Evolutionary conservation across 768 basidiomycete genomes (phyloP).

Genomic region (Dentipellis sp.): DNA sequence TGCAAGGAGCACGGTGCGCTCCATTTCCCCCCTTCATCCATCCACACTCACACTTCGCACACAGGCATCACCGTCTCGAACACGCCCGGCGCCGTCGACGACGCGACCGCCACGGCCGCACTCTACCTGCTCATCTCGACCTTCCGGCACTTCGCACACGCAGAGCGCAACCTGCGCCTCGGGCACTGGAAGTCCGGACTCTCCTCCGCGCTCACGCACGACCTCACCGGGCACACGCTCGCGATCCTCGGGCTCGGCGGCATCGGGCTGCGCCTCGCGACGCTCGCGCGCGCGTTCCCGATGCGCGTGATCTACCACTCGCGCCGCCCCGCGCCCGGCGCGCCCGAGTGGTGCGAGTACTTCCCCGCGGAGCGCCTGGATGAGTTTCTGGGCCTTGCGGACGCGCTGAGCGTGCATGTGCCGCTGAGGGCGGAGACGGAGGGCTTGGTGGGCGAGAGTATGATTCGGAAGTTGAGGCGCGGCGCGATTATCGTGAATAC

Average conservation of each 20-base stretch:
- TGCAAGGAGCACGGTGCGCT: conserved; percentile 58
- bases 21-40: no score
- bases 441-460: conserved; percentile 62
- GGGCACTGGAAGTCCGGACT: conserved; percentile 54
- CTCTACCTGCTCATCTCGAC: conserved; percentile 76
- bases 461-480: conserved; percentile 70
- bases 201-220: conserved; percentile 41
- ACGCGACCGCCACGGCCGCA: conserved; percentile 85
- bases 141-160: conserved; percentile 60
- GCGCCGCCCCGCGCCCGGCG: conserved; percentile 44
- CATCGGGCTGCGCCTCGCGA: conserved; percentile 62
- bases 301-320: conserved; percentile 87
- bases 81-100: conserved; percentile 85
- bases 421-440: conserved; percentile 71
- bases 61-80: conserved; percentile 76
- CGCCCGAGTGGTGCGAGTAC: conserved; percentile 73
- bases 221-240: conserved; percentile 59
- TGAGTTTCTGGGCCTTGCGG: conserved; percentile 58
- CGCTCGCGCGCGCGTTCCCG: conserved; percentile 70
- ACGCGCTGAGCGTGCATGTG: conserved; percentile 82
- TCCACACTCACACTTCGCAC: neutral
- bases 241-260: conserved; percentile 73
- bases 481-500: conserved; percentile 80
- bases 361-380: conserved; percentile 47
- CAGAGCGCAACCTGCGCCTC: conserved; percentile 46